Conservation (phyloP, 2,329 filamentous ascomycete genomes). For the Epichloe coenophiala region DNA sequence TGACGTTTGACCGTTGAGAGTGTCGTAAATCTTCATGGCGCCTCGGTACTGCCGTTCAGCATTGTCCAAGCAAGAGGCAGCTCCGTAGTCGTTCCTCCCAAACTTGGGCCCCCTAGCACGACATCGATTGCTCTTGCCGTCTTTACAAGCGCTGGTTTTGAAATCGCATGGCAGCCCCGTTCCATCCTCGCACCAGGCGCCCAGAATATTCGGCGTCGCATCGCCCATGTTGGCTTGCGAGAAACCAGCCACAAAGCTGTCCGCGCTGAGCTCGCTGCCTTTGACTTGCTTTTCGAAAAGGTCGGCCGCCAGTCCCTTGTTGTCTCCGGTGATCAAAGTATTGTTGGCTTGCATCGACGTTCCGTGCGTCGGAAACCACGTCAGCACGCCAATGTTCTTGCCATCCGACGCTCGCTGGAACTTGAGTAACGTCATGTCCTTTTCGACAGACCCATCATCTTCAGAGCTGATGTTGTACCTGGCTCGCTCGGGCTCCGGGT, state of each 20-base stretch:
- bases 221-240: conserved; percentile 86
- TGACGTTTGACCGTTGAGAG: conserved; percentile 30
- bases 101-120: conserved; percentile 59
- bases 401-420: conserved; percentile 59
- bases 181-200: conserved; percentile 78
- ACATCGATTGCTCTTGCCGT: conserved; percentile 52
- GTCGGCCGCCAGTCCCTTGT: conserved; percentile 80
- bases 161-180: conserved; percentile 55
- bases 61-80: conserved; percentile 65
- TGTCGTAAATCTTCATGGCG: conserved; percentile 36
- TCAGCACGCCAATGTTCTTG: conserved; percentile 66
- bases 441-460: conserved; percentile 45
- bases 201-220: conserved; percentile 71
- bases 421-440: conserved; percentile 62
- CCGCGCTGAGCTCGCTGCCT: conserved; percentile 39
- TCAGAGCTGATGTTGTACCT: conserved; percentile 37
- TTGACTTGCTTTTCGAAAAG: conserved; percentile 63
- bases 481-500: conserved; percentile 58
- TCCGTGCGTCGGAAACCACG: conserved; percentile 84
- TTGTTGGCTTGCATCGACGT: conserved; percentile 87
- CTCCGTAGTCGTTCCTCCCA: conserved; percentile 52
- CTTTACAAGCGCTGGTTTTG: conserved; percentile 65
- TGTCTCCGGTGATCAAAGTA: conserved; percentile 77
- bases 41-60: conserved; percentile 52
- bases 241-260: conserved; percentile 74